A percentile compares a stretch with the other conserved stretches of the same genome.
Evolutionary conservation across 495 filamentous ascomycete species (phyloP).

Genomic region (Neurospora terricola): DNA sequence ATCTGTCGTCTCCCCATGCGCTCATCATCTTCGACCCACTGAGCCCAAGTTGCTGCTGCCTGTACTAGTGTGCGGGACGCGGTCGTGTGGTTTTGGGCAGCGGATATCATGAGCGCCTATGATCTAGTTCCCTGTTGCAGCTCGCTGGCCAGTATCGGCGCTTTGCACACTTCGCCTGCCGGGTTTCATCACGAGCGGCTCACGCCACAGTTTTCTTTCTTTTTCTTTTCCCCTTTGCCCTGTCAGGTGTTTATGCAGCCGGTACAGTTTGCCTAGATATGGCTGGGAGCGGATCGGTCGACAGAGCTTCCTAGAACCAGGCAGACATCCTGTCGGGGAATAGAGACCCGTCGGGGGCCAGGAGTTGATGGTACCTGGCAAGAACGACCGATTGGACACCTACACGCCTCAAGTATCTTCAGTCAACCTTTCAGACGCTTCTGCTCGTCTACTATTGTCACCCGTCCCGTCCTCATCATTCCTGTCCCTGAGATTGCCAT

Average conservation of each 20-base stretch:
- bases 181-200: not conserved
- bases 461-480: not conserved
- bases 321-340: not conserved
- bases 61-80: not conserved
- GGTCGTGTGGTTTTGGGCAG: not conserved
- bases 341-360: not conserved
- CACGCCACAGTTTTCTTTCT: not conserved
- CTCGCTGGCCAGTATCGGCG: not conserved
- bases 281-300: not conserved
- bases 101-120: not conserved
- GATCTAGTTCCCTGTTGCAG: not conserved
- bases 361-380: not conserved
- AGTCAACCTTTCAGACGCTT: not conserved
- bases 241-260: not conserved
- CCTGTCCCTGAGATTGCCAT: not conserved
- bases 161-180: not conserved
- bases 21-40: not conserved
- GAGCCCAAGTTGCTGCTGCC: not conserved
- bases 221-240: not conserved
- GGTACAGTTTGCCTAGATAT: not conserved
- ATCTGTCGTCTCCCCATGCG: not conserved
- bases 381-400: not conserved
- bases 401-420: not conserved
- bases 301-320: not conserved
- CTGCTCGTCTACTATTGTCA: not conserved